Conservation (phyloP, 2,329 filamentous ascomycete genomes). For the Monascus ruber region DNA sequence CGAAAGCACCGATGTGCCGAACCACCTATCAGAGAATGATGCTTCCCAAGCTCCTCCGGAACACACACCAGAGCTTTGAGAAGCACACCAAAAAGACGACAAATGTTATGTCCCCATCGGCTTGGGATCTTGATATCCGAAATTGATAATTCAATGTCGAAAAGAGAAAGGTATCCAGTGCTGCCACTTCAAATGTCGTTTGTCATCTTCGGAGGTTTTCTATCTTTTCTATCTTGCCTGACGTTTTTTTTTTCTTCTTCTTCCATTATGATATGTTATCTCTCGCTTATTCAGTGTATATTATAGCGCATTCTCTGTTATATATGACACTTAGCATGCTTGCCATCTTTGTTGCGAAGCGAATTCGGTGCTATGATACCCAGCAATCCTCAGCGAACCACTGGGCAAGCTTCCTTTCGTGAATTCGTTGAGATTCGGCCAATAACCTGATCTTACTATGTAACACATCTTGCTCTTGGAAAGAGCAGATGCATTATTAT, state of each 20-base stretch:
- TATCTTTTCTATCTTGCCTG: background rate
- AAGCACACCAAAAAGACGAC: no score
- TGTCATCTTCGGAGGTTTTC: no score
- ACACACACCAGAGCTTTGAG: no score
- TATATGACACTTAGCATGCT: slow-evolving; percentile 40
- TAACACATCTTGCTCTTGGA: slow-evolving; percentile 44
- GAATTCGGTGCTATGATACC: slow-evolving; percentile 48
- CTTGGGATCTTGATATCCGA: no score
- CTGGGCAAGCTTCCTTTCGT: slow-evolving; percentile 52
- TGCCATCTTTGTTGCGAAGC: slow-evolving; percentile 31
- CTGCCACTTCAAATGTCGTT: no score
- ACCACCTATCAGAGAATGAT: no score
- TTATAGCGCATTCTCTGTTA: slow-evolving; percentile 41
- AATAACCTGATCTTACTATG: slow-evolving; percentile 60
- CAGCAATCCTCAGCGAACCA: slow-evolving; percentile 51
- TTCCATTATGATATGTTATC: background rate
- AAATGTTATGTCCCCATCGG: no score
- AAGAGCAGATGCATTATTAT: no score
- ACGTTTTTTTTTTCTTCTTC: slow-evolving; percentile 4
- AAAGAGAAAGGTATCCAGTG: no score
- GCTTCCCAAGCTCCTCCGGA: no score
- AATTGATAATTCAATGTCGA: no score
- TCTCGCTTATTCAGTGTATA: background rate
- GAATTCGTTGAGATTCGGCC: slow-evolving; percentile 57
- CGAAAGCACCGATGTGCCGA: no score